A percentile compares a stretch with the other conserved stretches of the same genome.
phyloP scores from a whole-genome alignment of 805 yeast genomes.

The Nakazawaea pomicola region DNA sequence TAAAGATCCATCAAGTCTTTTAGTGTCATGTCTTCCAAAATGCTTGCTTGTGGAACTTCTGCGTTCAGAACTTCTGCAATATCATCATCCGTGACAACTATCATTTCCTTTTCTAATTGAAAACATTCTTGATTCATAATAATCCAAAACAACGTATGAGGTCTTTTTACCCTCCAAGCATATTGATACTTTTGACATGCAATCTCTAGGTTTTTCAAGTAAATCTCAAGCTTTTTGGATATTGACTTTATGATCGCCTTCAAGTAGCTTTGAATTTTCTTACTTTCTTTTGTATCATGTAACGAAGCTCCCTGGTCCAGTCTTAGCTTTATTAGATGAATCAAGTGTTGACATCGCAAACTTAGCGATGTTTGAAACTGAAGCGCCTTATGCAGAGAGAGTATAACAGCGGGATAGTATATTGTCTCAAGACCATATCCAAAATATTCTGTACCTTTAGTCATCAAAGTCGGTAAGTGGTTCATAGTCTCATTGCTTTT shows the following conservation, averaged over 20 bases:
- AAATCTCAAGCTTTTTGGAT: slow-evolving; percentile 4
- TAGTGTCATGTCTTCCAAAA: slow-evolving; percentile 7
- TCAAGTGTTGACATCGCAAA: slow-evolving; percentile 10
- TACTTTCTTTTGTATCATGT: background rate
- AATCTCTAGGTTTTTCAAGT: slow-evolving; percentile 6
- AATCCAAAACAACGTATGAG: slow-evolving; percentile 11
- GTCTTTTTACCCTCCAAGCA: slow-evolving; percentile 12
- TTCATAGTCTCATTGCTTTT: slow-evolving; percentile 8
- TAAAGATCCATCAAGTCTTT: slow-evolving; percentile 6
- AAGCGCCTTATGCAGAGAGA: slow-evolving; percentile 8
- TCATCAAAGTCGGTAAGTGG: slow-evolving; percentile 6
- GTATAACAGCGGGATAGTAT: slow-evolving; percentile 9
- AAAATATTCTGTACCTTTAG: background rate
- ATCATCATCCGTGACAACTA: slow-evolving; percentile 4
- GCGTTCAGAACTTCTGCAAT: background rate
- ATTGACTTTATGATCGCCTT: slow-evolving; percentile 7
- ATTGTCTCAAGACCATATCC: slow-evolving; percentile 10
- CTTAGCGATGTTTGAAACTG: slow-evolving; percentile 10
- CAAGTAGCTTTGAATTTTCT: slow-evolving; percentile 1
- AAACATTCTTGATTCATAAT: slow-evolving; percentile 10
- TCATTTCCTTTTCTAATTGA: background rate
- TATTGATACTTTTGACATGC: slow-evolving; percentile 12
- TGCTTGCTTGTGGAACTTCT: slow-evolving; percentile 1
- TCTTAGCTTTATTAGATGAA: slow-evolving; percentile 2
- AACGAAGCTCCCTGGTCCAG: background rate